Conservation (phyloP, 2,329 filamentous ascomycete species). For the Claviceps monticola region DNA sequence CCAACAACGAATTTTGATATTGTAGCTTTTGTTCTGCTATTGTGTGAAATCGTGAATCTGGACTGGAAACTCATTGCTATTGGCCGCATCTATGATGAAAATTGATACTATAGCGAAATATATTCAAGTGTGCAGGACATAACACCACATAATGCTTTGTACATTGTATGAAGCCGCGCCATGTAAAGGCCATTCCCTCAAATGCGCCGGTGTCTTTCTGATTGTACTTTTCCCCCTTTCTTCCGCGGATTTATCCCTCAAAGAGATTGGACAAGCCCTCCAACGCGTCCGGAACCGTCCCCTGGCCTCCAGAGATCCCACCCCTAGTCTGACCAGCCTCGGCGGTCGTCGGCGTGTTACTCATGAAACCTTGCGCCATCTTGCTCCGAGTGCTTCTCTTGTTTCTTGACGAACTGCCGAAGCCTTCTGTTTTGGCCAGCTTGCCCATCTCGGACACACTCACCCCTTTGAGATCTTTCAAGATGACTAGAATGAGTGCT, state of each 20-base stretch:
- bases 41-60: neutral
- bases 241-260: slow-evolving; percentile 15
- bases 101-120: neutral
- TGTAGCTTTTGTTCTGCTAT: neutral
- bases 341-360: slow-evolving; percentile 27
- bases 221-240: neutral
- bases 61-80: neutral
- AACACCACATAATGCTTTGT: no score
- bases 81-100: neutral
- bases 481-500: slow-evolving; percentile 66
- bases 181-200: no score
- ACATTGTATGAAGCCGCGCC: neutral
- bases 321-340: slow-evolving; percentile 16
- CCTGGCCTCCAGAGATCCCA: slow-evolving; percentile 15
- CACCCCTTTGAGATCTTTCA: slow-evolving; percentile 77
- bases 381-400: slow-evolving; percentile 23
- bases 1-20: neutral
- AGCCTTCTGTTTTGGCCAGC: slow-evolving; percentile 42
- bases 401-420: slow-evolving; percentile 14
- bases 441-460: slow-evolving; percentile 90
- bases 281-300: slow-evolving; percentile 33
- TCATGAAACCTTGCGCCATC: slow-evolving; percentile 56
- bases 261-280: slow-evolving; percentile 43
- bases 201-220: no score
- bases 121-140: neutral